Evolutionary conservation across 371 early-diverging fungal genomes (phyloP).

Genomic region (Entomophthora muscae): DNA sequence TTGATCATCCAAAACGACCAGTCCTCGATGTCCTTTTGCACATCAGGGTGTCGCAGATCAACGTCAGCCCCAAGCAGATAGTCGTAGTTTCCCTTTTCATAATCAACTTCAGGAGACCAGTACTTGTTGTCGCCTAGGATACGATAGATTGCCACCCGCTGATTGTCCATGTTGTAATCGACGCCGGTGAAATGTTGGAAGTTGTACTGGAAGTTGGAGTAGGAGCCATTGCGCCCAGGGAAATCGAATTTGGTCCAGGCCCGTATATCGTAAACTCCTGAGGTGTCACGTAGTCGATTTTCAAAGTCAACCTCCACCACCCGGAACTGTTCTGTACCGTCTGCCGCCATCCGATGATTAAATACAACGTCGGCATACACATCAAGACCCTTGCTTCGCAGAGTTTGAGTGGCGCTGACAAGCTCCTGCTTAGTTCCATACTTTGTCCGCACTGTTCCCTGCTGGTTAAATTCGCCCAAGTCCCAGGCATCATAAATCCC

Average conservation of each 20-base stretch:
- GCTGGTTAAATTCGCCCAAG: conserved; percentile 23
- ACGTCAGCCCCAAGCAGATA: conserved; percentile 21
- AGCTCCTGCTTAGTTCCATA: conserved; percentile 23
- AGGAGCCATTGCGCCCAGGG: conserved; percentile 18
- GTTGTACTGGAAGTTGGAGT: conserved; percentile 20
- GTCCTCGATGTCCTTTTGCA: conserved; percentile 15
- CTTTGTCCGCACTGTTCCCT: conserved; percentile 19
- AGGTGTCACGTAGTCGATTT: conserved; percentile 16
- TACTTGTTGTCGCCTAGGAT: conserved; percentile 21
- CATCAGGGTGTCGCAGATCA: conserved; percentile 19
- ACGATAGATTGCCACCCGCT: conserved; percentile 16
- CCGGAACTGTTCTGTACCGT: background rate
- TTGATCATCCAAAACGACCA: conserved; percentile 21
- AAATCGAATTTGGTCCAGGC: conserved; percentile 22
- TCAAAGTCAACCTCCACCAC: conserved; percentile 9
- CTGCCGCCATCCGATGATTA: conserved; percentile 4
- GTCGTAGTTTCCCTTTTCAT: conserved; percentile 25
- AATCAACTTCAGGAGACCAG: conserved; percentile 21
- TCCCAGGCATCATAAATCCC: conserved; percentile 23
- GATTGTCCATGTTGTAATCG: conserved; percentile 18
- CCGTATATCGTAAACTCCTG: conserved; percentile 16
- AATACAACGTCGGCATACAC: conserved; percentile 5
- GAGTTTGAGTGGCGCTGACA: conserved; percentile 16
- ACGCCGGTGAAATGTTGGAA: conserved; percentile 20
- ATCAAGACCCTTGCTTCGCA: background rate